These are phyloP conservation scores for Ploettnerulaceae sp. DNA, from an alignment of 2,329 filamentous ascomycete species.

Conservation along the genomic window DNA sequence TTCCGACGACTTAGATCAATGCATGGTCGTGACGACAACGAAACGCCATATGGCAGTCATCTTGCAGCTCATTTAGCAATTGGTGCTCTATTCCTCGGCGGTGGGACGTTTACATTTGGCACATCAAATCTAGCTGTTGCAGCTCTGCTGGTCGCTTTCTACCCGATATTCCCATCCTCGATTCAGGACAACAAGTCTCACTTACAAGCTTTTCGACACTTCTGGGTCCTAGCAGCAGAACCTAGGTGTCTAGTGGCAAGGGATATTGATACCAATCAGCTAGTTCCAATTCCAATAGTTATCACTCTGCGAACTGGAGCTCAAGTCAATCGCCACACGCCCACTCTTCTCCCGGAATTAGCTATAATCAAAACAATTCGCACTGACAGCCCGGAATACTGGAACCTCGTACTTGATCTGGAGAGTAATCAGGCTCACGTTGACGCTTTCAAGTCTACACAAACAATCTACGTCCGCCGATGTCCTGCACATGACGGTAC, in stretches of 20 bases:
- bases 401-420: conserved; percentile 65
- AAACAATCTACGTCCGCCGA: conserved; percentile 59
- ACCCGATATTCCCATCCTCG: conserved; percentile 82
- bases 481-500: conserved; percentile 52
- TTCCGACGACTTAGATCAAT: conserved; percentile 81
- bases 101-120: conserved; percentile 86
- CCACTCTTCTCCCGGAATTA: conserved; percentile 43
- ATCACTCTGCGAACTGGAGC: conserved; percentile 40
- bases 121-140: conserved; percentile 85
- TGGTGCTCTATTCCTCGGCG: conserved; percentile 84
- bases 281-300: conserved; percentile 67
- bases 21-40: conserved; percentile 78
- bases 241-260: conserved; percentile 82
- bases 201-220: conserved; percentile 91
- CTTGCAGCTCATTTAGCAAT: conserved; percentile 89
- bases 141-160: conserved; percentile 83
- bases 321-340: conserved; percentile 30
- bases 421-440: conserved; percentile 50
- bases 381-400: conserved; percentile 54
- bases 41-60: conserved; percentile 89
- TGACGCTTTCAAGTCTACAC: conserved; percentile 52
- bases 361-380: conserved; percentile 43
- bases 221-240: conserved; percentile 93
- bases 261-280: conserved; percentile 77
- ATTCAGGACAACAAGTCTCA: conserved; percentile 94